A percentile compares a stretch with the other conserved stretches of the same genome.
Conservation (phyloP, 352 stramenopile genomes). For the Lagenidium giganteum region DNA sequence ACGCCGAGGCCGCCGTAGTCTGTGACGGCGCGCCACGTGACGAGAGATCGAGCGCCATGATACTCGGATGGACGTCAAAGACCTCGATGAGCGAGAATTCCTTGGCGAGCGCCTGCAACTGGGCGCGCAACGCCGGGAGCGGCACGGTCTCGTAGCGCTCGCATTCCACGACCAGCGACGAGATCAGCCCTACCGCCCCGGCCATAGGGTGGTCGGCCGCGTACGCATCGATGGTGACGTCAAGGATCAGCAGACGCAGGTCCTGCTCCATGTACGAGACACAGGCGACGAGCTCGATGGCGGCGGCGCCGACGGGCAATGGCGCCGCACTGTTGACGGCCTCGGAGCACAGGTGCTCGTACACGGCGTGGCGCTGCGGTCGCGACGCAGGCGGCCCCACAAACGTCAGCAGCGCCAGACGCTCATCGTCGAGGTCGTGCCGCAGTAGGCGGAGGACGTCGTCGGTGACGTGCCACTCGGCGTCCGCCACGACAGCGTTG, state of each 20-base stretch:
- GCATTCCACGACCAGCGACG: constrained; percentile 66
- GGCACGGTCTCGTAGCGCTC: no score
- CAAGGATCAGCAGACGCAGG: constrained; percentile 47
- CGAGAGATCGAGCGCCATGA: constrained; percentile 54
- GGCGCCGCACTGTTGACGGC: no score
- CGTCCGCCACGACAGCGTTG: constrained; percentile 31
- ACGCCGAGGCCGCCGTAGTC: background rate
- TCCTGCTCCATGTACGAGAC: constrained; percentile 42
- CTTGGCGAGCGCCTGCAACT: constrained; percentile 35
- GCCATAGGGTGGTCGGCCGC: constrained; percentile 10
- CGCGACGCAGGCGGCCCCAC: constrained; percentile 29
- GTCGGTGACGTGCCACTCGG: constrained; percentile 24
- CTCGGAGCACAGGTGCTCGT: constrained; percentile 22
- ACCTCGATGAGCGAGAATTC: constrained; percentile 47
- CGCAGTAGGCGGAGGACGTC: constrained; percentile 30
- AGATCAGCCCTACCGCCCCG: constrained; percentile 46
- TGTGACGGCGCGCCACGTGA: constrained; percentile 6
- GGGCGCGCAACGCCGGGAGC: constrained; percentile 33
- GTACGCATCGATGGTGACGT: constrained; percentile 24
- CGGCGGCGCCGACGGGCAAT: no score
- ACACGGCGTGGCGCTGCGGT: constrained; percentile 20
- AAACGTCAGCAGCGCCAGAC: constrained; percentile 39
- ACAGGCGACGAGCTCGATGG: constrained; percentile 33
- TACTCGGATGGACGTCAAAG: constrained; percentile 49
- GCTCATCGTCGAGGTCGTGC: constrained; percentile 42